Conservation (phyloP, 176 grass and related monocot genomes). For the Zizania latifolia region DNA sequence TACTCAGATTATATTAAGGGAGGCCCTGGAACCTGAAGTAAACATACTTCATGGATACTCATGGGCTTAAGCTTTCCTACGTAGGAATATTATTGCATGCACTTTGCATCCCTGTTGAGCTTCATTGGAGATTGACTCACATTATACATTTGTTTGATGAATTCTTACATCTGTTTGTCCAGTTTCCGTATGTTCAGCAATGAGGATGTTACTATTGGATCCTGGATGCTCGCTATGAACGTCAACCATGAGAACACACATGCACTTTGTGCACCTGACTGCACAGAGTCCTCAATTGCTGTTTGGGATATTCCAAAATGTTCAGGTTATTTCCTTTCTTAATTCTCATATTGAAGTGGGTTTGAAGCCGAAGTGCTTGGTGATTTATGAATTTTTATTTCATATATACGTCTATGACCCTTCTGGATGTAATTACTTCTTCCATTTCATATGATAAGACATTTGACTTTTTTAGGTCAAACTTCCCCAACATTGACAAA, state of each 20-base stretch:
- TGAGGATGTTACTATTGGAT: slow-evolving; percentile 93
- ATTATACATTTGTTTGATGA: neutral
- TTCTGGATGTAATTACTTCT: neutral
- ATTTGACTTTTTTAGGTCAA: no score
- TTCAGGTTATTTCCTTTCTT: slow-evolving; percentile 63
- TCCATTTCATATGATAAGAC: no score
- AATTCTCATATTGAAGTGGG: slow-evolving; percentile 13
- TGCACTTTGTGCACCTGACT: slow-evolving; percentile 74
- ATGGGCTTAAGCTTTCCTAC: neutral
- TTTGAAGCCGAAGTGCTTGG: no score
- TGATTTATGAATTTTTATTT: no score
- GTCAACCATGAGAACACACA: slow-evolving; percentile 91
- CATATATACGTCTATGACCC: neutral
- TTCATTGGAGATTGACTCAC: neutral
- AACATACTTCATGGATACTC: neutral
- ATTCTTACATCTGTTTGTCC: slow-evolving; percentile 25
- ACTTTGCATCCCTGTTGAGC: neutral
- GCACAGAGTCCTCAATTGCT: slow-evolving; percentile 72
- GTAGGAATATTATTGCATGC: neutral
- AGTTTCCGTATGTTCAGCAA: slow-evolving; percentile 99
- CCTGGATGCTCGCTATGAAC: slow-evolving; percentile 99
- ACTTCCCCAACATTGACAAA: no score
- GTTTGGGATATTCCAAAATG: slow-evolving; percentile 99
- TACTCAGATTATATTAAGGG: slow-evolving; percentile 1
- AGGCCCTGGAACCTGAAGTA: neutral